Conservation (phyloP, 2,329 filamentous ascomycete genomes). For the Cladosporium sp. region DNA sequence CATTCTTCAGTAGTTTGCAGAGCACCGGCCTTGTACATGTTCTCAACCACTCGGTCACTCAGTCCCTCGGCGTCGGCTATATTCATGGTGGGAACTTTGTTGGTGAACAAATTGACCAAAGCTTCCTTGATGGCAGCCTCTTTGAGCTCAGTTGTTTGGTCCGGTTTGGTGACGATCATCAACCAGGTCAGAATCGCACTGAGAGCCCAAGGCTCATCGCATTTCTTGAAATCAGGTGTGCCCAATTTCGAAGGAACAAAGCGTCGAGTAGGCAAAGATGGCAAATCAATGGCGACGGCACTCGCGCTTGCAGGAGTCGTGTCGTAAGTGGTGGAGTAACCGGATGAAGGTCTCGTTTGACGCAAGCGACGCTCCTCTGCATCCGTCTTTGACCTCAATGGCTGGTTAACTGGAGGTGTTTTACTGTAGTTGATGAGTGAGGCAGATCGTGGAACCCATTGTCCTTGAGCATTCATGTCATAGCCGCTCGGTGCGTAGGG, state of each 20-base stretch:
- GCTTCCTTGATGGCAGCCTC: conserved; percentile 82
- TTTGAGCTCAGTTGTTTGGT: conserved; percentile 84
- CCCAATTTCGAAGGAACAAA: conserved; percentile 84
- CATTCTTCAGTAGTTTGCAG: conserved; percentile 91
- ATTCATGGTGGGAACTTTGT: conserved; percentile 98
- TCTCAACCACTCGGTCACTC: conserved; percentile 69
- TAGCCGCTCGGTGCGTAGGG: conserved; percentile 24
- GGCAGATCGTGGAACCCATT: conserved; percentile 64
- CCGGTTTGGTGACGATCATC: conserved; percentile 67
- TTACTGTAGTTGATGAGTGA: conserved; percentile 80
- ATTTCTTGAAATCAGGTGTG: conserved; percentile 75
- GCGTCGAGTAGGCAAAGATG: conserved; percentile 73
- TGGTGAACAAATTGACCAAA: conserved; percentile 81
- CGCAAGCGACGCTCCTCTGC: conserved; percentile 63
- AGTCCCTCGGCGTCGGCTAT: conserved; percentile 92
- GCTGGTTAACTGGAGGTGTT: conserved; percentile 71
- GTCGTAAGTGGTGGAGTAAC: conserved; percentile 37
- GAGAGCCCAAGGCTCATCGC: conserved; percentile 86
- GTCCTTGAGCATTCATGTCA: conserved; percentile 23
- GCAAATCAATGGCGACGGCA: conserved; percentile 70
- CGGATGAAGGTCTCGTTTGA: conserved; percentile 38
- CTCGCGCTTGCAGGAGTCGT: conserved; percentile 33
- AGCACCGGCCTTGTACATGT: conserved; percentile 75
- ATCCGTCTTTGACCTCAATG: conserved; percentile 92
- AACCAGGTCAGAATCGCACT: conserved; percentile 86